Conservation (phyloP, 495 filamentous ascomycete species). For the Penicillium angulare region DNA sequence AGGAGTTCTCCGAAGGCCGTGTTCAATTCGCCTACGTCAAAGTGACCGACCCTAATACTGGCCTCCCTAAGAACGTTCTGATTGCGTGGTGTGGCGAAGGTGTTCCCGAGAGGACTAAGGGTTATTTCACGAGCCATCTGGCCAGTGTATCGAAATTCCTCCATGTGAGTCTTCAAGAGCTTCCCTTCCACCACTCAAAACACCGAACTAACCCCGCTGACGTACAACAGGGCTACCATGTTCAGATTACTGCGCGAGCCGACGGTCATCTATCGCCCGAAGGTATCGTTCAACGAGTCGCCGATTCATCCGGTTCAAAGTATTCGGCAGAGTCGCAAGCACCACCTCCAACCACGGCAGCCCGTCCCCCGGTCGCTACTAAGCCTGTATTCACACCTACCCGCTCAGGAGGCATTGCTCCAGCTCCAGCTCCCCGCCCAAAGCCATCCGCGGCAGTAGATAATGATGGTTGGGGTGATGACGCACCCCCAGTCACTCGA, state of each 20-base stretch:
- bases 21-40: conserved; percentile 97
- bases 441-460: conserved; percentile 50
- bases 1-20: conserved; percentile 95
- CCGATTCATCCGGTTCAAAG: conserved; percentile 92
- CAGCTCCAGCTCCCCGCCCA: conserved; percentile 41
- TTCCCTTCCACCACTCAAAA: neutral
- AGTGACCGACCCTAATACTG: conserved; percentile 90
- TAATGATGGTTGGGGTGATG: conserved; percentile 90
- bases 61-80: conserved; percentile 86
- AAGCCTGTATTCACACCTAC: conserved; percentile 91
- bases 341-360: conserved; percentile 42
- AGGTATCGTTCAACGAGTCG: conserved; percentile 87
- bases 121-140: conserved; percentile 94
- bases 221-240: conserved; percentile 76
- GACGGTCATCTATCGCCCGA: conserved; percentile 85
- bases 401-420: conserved; percentile 58
- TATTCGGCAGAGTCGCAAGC: conserved; percentile 68
- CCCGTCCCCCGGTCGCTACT: conserved; percentile 69
- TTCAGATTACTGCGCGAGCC: conserved; percentile 92
- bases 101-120: conserved; percentile 96
- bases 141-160: conserved; percentile 85
- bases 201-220: neutral
- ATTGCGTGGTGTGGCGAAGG: conserved; percentile 98
- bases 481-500: conserved; percentile 85
- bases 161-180: conserved; percentile 54